Base-by-base conservation (phyloP, 2,329 filamentous ascomycete genomes). In the Neofusicoccum ribis region DNA sequence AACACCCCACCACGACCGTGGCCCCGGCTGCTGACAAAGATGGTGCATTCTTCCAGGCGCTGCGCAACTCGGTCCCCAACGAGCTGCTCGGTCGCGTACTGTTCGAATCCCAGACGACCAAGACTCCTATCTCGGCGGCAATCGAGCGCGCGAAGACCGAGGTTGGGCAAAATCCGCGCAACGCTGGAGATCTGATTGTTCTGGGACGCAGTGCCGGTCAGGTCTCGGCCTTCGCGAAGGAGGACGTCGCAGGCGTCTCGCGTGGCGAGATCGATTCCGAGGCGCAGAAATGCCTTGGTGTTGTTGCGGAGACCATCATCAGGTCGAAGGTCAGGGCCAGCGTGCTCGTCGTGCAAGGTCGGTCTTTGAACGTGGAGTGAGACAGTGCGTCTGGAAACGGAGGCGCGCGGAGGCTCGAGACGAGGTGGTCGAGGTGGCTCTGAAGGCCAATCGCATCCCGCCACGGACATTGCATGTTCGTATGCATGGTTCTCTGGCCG, bases 181-280 rank as follows among this genome's bases (percentile, higher is more conserved):
- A 91, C 69, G 87, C 88, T 0, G 90, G 90, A 2, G 90, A 92
- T 72, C 79, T 93, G 23, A 81, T 93, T 15, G 82, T 93, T 1
- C 78, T 92, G 12, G 90, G 90, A 0, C 81, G 89, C 41, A 78
- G 78, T 47, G 69, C 74, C 41, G 67, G 27, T 31, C 27, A 31
- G 27, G 27, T 54, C 37, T 51, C 15, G 1, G 65, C 61, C 1
- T 66, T 70, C 17, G 62, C 34, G 4, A 0, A 65, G 72, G 60
- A 78, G 67, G 69, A 61, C 5, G 47, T 44, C 41, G 17, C 23
- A 12, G 59, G 63, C n/a, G 31, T 54, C 27, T 37, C 54, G 63
- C 54, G 52, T 27, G 78, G 72, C 67, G 72, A 75, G 39, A 73
- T 76, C 2, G 58, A 68, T 5, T 76, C 72, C 5, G 72, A 70